Base-by-base conservation (phyloP, 805 yeast genomes). In the Wickerhamomyces tratensis region DNA sequence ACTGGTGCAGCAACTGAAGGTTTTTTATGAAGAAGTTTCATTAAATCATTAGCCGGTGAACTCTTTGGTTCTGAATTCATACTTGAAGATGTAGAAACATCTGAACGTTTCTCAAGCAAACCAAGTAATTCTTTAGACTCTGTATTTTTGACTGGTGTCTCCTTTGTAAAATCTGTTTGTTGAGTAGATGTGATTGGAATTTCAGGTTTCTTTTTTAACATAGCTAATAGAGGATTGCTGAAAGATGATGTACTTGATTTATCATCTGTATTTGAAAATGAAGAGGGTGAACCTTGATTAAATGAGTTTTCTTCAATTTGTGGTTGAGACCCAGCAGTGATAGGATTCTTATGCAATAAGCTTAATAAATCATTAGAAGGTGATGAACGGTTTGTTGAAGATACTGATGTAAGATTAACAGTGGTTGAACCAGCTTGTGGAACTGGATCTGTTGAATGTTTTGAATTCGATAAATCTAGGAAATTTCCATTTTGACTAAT, bases 31-130 rank as follows among this genome's bases (percentile, higher is more conserved):
- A 53, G 38, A 9, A 52, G 38, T 13, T 25, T 46, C 43, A 54
- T 29, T 20, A 53, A 40, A 14, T 53, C 54, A 25, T 43, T 42
- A 12, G 58, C 53, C 25, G 51, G 47, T 2, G 47, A 36, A 1
- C 52, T 54, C 11, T 39, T 31, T 10, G 25, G 27, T 26, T 45
- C 40, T 11, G 46, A 45, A 14, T 26, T 53, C 20, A 25, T 36
- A n/a, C 14, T 36, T 38, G 42, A 36, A 2, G 39, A 38, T 13
- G 39, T 20, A 20, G 20, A 20, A 20, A 20, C 20, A 20, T 20
- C 20, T 20, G 20, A 20, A 20, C 20, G 20, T 20, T 20, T 20
- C 20, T 20, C 4, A 20, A 50, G 41, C 10, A 48, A 25, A 4
- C 43, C 41, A 36, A 48, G 33, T 4, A 48, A 37, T 25, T 50